Conservation (phyloP, 345 rosid species). For the Eucalyptus cladocalyx region DNA sequence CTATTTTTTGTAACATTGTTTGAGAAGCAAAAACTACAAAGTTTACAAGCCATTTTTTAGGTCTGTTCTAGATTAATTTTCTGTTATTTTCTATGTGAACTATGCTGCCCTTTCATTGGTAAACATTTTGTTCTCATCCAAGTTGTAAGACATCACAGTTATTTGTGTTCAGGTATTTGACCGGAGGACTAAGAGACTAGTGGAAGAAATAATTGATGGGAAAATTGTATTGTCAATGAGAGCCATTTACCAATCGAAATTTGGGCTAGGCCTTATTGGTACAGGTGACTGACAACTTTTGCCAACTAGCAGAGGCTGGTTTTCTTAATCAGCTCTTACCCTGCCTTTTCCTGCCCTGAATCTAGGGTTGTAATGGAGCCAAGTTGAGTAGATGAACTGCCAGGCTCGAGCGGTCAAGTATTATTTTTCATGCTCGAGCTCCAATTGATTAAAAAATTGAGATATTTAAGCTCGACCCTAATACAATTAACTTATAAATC, state of each 20-base stretch:
- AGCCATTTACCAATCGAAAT: slow-evolving; percentile 87
- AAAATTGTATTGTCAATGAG: slow-evolving; percentile 89
- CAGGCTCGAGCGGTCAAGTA: too few relatives aligned
- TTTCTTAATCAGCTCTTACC: background rate
- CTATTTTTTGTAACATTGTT: background rate
- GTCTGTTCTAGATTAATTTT: background rate
- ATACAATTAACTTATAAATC: too few relatives aligned
- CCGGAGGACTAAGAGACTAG: slow-evolving; percentile 72
- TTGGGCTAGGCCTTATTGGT: too few relatives aligned
- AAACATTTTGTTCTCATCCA: background rate
- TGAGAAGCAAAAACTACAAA: background rate
- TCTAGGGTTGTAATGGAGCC: background rate
- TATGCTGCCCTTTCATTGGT: background rate
- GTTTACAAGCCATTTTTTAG: background rate
- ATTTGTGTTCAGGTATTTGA: slow-evolving; percentile 52
- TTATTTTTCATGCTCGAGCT: too few relatives aligned
- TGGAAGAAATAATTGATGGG: slow-evolving; percentile 82
- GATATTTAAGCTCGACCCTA: too few relatives aligned
- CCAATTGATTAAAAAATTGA: too few relatives aligned
- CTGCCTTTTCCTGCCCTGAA: background rate
- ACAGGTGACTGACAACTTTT: too few relatives aligned
- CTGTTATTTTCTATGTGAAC: background rate
- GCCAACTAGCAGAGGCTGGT: background rate
- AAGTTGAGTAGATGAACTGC: too few relatives aligned
- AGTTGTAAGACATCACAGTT: background rate